Percentiles rank a stretch among this genome's conserved stretches.
These are phyloP conservation scores for Colletotrichum sp. DNA, from an alignment of 2,329 filamentous ascomycete genomes.

Conservation along the genomic window DNA sequence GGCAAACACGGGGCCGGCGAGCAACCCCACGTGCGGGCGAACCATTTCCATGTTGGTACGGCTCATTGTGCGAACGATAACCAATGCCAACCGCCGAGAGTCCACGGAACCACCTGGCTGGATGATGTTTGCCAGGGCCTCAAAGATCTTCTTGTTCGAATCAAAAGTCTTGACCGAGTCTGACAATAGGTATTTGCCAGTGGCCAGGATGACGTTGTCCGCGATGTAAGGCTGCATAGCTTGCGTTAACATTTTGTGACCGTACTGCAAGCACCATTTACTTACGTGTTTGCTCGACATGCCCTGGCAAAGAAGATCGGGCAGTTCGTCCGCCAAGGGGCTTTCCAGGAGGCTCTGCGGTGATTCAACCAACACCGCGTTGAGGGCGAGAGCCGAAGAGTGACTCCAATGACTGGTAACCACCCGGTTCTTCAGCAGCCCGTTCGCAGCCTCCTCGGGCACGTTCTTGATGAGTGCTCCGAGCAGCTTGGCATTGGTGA, in stretches of 20 bases:
- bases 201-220: slow-evolving; percentile 87
- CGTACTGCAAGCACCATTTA: slow-evolving; percentile 21
- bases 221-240: slow-evolving; percentile 73
- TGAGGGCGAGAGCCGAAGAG: slow-evolving; percentile 84
- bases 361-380: slow-evolving; percentile 85
- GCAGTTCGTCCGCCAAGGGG: slow-evolving; percentile 73
- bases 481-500: slow-evolving; percentile 89
- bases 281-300: slow-evolving; percentile 78
- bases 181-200: slow-evolving; percentile 86
- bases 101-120: slow-evolving; percentile 80
- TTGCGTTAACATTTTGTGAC: slow-evolving; percentile 21
- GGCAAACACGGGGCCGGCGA: slow-evolving; percentile 86
- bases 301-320: slow-evolving; percentile 79
- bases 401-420: slow-evolving; percentile 77
- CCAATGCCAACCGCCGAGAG: slow-evolving; percentile 83
- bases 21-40: slow-evolving; percentile 77
- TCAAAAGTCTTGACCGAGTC: slow-evolving; percentile 75
- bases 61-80: slow-evolving; percentile 85
- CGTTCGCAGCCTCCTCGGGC: slow-evolving; percentile 69
- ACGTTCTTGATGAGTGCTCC: slow-evolving; percentile 90
- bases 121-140: slow-evolving; percentile 76
- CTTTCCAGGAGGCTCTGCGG: slow-evolving; percentile 71
- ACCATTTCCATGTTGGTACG: slow-evolving; percentile 81
- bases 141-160: slow-evolving; percentile 78
- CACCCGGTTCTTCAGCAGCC: slow-evolving; percentile 72